Evolutionary conservation across 2,329 filamentous ascomycete genomes (phyloP), one percentile per base, ranked within the genome.

Genomic region (Neoscytalidium dimidiatum): DNA sequence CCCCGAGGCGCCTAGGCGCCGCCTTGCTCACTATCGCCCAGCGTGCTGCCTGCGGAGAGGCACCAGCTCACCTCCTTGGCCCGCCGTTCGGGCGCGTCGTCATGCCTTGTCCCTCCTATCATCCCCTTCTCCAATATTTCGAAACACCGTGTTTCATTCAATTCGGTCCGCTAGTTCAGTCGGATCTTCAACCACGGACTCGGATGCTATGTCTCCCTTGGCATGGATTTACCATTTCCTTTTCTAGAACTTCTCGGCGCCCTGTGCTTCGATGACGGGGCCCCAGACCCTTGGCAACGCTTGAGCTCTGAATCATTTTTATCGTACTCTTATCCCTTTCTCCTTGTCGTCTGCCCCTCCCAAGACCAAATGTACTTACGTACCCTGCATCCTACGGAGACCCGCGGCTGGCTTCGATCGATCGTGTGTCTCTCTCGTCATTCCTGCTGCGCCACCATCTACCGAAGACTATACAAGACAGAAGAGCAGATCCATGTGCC

Each of bases 71-170:
- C 13, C 17, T 51, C 26, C 48, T 51, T 51, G 48, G 48, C 48
- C 13, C 48, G 17, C 11, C 29, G 28, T 29, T 14, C 28, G 23
- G 49, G n/a, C 8, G 49, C 49, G 28, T 52, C 49, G 56, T 35
- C 56, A 33, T n/a, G n/a, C n/a, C n/a, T 60, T 14, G 3, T 3
- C 35, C 21, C 35, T 41, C 21, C 41, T 35, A 28, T 13, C 8
- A n/a, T 31, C 23, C 51, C 35, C 26, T 58, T 41, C 41, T 46
- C 29, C 43, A 60, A 19, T 44, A 19, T 56, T 41, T 56, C 41
- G 41, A 60, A 60, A 46, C 56, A 19, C 19, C 56, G 56, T 60
- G 56, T 60, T 60, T 48, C 56, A 41, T 60, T 60, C 26, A 17
- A 60, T 31, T 60, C 56, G 56, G 56, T 14, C 56, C 56, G 38